Evolutionary conservation across 1,139 yeast species (phyloP).

Genomic region (Nadsonia starkeyi-henricii): DNA sequence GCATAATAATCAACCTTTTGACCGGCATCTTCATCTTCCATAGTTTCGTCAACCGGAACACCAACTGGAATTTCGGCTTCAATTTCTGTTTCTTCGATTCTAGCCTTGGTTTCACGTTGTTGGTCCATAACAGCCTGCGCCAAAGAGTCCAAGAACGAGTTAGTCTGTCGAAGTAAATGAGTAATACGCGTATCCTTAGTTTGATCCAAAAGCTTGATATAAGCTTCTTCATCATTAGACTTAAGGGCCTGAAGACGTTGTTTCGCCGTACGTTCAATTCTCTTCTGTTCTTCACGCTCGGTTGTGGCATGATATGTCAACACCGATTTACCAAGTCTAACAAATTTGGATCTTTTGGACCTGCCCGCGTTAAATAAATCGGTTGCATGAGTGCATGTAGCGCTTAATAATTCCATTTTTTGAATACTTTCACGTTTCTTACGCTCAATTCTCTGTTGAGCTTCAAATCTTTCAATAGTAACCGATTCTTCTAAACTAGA

Average conservation of each 20-base stretch:
- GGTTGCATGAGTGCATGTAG: conserved; percentile 25
- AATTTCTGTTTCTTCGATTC: conserved; percentile 40
- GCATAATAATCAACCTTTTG: conserved; percentile 77
- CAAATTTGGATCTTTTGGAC: conserved; percentile 8
- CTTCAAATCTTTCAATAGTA: conserved; percentile 45
- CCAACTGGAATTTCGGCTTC: conserved; percentile 32
- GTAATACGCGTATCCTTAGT: conserved; percentile 97
- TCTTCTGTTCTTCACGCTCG: conserved; percentile 82
- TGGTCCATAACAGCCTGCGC: conserved; percentile 84
- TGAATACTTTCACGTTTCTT: conserved; percentile 24
- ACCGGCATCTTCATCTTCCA: conserved; percentile 28
- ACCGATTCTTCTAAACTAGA: conserved; percentile 46
- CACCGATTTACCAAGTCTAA: conserved; percentile 29
- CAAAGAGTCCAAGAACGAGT: conserved; percentile 75
- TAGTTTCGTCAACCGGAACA: conserved; percentile 30
- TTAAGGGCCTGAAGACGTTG: conserved; percentile 96
- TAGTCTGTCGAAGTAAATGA: conserved; percentile 83
- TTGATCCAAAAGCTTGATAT: conserved; percentile 84
- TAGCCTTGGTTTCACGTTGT: conserved; percentile 32
- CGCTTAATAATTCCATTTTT: conserved; percentile 23
- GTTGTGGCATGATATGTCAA: conserved; percentile 49
- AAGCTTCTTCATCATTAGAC: conserved; percentile 96
- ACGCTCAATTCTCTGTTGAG: conserved; percentile 38
- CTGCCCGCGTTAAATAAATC: conserved; percentile 20
- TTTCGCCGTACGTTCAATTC: conserved; percentile 81